Base-by-base conservation (phyloP, 371 early-diverging fungal species). In the Lichtheimia corymbifera region DNA sequence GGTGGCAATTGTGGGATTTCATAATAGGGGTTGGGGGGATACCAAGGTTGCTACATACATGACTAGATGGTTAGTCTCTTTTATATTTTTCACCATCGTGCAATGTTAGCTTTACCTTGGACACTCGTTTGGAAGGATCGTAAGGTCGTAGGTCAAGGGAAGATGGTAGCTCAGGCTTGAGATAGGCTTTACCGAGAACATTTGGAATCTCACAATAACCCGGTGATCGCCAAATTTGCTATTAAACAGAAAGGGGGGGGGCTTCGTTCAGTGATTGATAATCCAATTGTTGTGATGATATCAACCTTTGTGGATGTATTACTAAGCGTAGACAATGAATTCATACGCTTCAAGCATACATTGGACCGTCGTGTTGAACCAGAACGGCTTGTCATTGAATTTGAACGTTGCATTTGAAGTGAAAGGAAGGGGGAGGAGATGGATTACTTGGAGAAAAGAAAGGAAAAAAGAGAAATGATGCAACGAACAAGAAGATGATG, bases 201-300 rank as follows among this genome's bases (percentile, higher is more conserved):
- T 79, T 63, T 25, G 79, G 79, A 58, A 75, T 75, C 58, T 79
- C 72, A 56, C 64, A 79, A 65, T 73, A 64, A 15, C 79, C 76
- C 49, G 79, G 79, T 24, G 76, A 67, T 56, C 79, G 67, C 79
- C 79, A 79, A 40, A 61, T 50, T 17, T 63, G 53, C 64, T 71
- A 61, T 40, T 42, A n/a, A 11, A 11, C 11, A 35, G 11, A 9
- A 49, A 12, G 40, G 9, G n/a, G 40, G 9, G n/a, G 17, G 45
- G 4, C 4, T 27, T 22, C 22, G 22, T 22, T 22, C 7, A n/a
- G 3, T 43, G 44, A 28, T 53, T 43, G 27, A 15, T 43, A 25
- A 53, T n/a, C 42, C 14, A 43, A 28, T 43, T 9, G 17, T 7
- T 58, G 40, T 15, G 35, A 43, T 5, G 7, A n/a, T 41, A 9